Evolutionary conservation across 2,329 filamentous ascomycete species (phyloP).

Genomic region (Neopestalotiopsis rosae): DNA sequence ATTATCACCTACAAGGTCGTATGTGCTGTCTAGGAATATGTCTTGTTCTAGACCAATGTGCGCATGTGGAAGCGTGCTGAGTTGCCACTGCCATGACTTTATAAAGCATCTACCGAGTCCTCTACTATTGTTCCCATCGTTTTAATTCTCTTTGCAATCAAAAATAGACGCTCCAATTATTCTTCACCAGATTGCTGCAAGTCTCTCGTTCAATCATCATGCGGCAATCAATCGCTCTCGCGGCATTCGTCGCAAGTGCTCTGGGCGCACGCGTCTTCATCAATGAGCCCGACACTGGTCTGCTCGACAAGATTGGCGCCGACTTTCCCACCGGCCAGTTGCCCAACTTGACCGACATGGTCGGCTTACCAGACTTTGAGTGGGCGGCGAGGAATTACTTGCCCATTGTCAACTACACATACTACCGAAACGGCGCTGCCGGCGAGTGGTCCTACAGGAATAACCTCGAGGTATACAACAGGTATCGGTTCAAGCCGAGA

Average conservation of each 20-base stretch:
- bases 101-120: neutral
- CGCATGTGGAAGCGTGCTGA: neutral
- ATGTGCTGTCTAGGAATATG: neutral
- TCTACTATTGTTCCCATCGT: neutral
- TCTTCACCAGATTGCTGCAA: neutral
- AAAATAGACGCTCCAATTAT: neutral
- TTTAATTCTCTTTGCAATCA: neutral
- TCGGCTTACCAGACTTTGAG: constrained; percentile 60
- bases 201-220: constrained; percentile 25
- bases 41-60: neutral
- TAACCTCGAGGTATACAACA: constrained; percentile 59
- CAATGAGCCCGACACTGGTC: constrained; percentile 52
- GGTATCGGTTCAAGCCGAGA: constrained; percentile 53
- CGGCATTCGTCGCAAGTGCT: constrained; percentile 39
- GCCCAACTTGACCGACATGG: constrained; percentile 48
- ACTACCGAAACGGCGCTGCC: constrained; percentile 60
- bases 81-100: neutral
- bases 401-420: constrained; percentile 54
- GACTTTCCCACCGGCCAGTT: constrained; percentile 40
- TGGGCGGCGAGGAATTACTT: constrained; percentile 56
- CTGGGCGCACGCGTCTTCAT: constrained; percentile 49
- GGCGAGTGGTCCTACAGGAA: constrained; percentile 63
- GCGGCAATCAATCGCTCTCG: constrained; percentile 32
- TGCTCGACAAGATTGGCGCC: constrained; percentile 43
- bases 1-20: neutral